Evolutionary conservation across 2,329 filamentous ascomycete genomes (phyloP).

Genomic region (Fusarium decemcellulare): DNA sequence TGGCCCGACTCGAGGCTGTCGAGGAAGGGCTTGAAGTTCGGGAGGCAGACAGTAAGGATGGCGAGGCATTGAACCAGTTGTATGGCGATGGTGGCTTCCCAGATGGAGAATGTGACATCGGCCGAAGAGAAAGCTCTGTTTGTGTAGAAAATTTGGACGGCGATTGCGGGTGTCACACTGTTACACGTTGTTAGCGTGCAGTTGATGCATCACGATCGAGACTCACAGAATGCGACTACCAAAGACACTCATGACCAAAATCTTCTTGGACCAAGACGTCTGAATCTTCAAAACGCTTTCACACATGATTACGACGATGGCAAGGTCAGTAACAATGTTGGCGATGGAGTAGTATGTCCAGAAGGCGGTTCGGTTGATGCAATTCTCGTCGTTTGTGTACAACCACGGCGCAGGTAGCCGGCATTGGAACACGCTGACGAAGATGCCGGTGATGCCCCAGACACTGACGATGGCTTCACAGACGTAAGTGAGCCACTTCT

Average conservation of each 20-base stretch:
- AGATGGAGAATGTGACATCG: conserved; percentile 43
- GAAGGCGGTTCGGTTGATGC: conserved; percentile 40
- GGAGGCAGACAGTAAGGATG: conserved; percentile 46
- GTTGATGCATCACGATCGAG: background rate
- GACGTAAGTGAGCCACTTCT: conserved; percentile 36
- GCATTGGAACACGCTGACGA: conserved; percentile 48
- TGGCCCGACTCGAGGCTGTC: conserved; percentile 49
- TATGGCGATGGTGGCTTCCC: conserved; percentile 42
- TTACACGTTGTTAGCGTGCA: conserved; percentile 9
- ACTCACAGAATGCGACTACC: conserved; percentile 50
- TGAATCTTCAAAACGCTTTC: conserved; percentile 49
- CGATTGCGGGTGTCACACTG: conserved; percentile 47
- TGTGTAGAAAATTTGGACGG: conserved; percentile 45
- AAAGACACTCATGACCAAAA: conserved; percentile 48
- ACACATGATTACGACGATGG: conserved; percentile 45
- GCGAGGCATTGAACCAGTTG: conserved; percentile 48
- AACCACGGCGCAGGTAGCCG: conserved; percentile 45
- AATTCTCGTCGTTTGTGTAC: conserved; percentile 40
- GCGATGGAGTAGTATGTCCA: conserved; percentile 48
- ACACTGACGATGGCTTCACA: conserved; percentile 36
- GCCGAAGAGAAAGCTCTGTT: conserved; percentile 40
- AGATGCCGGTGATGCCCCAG: conserved; percentile 44
- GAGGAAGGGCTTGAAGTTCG: conserved; percentile 50
- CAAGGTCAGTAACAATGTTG: conserved; percentile 50
- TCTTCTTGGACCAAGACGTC: conserved; percentile 46